phyloP scores from a whole-genome alignment of 768 basidiomycete genomes.

The Dacryopinax spathularia region DNA sequence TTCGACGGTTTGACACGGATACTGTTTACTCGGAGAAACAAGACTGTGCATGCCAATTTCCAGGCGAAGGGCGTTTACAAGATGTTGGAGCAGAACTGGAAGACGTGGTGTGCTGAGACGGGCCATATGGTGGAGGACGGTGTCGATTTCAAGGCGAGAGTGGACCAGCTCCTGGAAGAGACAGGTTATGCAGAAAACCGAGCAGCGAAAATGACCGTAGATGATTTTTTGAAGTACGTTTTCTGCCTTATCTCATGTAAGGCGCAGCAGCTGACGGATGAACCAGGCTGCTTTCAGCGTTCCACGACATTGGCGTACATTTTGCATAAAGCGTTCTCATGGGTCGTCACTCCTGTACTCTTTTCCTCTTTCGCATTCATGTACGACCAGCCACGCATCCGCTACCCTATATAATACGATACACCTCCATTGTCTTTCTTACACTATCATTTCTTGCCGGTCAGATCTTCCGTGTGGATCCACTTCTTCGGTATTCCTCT shows the following conservation, averaged over 20 bases:
- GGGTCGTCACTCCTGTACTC: neutral
- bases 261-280: neutral
- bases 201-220: slow-evolving; percentile 85
- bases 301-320: slow-evolving; percentile 23
- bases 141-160: slow-evolving; percentile 49
- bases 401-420: neutral
- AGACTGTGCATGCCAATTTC: slow-evolving; percentile 78
- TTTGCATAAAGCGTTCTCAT: slow-evolving; percentile 13
- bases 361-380: neutral
- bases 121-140: slow-evolving; percentile 54
- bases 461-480: slow-evolving; percentile 42
- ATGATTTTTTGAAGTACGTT: slow-evolving; percentile 75
- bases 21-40: slow-evolving; percentile 79
- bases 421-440: too few species aligned
- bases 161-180: slow-evolving; percentile 59
- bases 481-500: slow-evolving; percentile 71
- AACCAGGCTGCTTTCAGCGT: slow-evolving; percentile 19
- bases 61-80: slow-evolving; percentile 87
- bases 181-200: slow-evolving; percentile 62
- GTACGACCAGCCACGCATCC: neutral
- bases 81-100: slow-evolving; percentile 86
- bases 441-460: slow-evolving; percentile 15
- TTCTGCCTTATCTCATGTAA: neutral
- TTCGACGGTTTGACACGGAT: slow-evolving; percentile 92
- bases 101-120: slow-evolving; percentile 74